Conservation (phyloP, 164 flowering plant genomes). For the Vitis rotundifolia region DNA sequence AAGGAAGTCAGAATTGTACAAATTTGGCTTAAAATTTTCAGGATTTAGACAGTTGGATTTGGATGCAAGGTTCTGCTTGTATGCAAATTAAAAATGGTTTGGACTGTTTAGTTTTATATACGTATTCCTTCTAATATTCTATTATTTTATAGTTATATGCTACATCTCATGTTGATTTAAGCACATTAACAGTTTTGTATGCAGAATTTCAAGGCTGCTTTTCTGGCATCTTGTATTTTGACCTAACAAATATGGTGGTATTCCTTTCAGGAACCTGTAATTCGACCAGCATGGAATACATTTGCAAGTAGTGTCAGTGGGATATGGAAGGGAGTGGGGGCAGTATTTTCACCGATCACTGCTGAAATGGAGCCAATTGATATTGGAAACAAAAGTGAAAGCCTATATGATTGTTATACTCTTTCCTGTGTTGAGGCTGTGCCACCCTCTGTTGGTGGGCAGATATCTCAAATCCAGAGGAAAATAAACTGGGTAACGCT, state of each 20-base stretch:
- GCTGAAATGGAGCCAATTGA: constrained; percentile 97
- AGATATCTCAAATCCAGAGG: constrained; percentile 55
- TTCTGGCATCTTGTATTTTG: background rate
- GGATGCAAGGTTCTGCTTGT: too few species aligned
- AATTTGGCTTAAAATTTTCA: too few species aligned
- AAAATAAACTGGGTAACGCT: constrained; percentile 81
- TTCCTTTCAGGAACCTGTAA: constrained; percentile 83
- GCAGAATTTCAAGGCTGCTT: background rate
- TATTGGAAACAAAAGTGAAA: constrained; percentile 56
- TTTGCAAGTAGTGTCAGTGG: constrained; percentile 97
- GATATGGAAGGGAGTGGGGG: constrained; percentile 98
- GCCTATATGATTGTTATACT: constrained; percentile 83
- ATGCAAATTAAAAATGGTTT: too few species aligned
- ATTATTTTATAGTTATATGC: too few species aligned
- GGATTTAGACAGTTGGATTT: too few species aligned
- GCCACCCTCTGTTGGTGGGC: constrained; percentile 38
- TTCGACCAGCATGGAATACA: constrained; percentile 81
- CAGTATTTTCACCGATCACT: constrained; percentile 88
- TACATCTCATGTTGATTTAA: too few species aligned
- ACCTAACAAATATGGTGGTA: background rate
- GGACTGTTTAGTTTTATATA: too few species aligned
- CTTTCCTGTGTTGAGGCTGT: constrained; percentile 58
- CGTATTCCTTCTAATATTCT: too few species aligned
- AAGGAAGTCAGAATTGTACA: too few species aligned
- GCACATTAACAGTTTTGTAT: too few species aligned